Conservation (phyloP, 75 land plant genomes). For the Sequoia sempervirens region DNA sequence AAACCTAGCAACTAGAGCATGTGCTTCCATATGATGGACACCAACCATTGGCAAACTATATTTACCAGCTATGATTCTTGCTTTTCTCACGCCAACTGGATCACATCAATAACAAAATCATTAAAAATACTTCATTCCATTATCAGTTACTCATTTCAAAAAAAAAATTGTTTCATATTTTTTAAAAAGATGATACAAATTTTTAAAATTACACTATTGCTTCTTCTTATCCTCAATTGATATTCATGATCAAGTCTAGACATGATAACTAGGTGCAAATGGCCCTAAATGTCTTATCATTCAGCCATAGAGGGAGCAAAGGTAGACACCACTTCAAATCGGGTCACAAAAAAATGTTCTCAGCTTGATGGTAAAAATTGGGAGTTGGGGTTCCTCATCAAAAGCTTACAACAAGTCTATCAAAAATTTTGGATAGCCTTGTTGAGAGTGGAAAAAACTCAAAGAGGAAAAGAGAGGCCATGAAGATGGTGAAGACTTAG, state of each 20-base stretch:
- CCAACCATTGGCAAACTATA: constrained; percentile 75
- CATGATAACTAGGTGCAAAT: not conserved
- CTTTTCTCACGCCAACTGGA: constrained; percentile 94
- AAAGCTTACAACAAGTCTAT: not conserved
- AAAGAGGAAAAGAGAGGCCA: not conserved
- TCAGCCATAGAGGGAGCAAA: too few species aligned
- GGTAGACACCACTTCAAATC: too few species aligned
- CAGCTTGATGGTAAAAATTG: not conserved
- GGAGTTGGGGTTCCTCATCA: not conserved
- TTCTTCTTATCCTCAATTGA: not conserved
- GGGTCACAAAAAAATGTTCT: not conserved
- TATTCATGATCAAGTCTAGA: not conserved
- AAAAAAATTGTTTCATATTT: not conserved
- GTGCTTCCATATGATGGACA: constrained; percentile 99
- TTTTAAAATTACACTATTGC: too few species aligned
- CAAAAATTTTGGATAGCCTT: not conserved
- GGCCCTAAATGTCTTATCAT: too few species aligned
- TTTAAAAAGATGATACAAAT: not conserved
- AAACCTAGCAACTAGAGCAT: constrained; percentile 94
- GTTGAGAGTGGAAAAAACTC: not conserved
- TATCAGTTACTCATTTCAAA: not conserved
- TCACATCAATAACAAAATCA: not conserved
- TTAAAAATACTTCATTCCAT: not conserved
- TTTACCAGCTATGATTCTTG: constrained; percentile 67
- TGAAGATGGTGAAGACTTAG: not conserved